phyloP scores from a whole-genome alignment of 164 flowering plant species.

The Vitis amurensis region DNA sequence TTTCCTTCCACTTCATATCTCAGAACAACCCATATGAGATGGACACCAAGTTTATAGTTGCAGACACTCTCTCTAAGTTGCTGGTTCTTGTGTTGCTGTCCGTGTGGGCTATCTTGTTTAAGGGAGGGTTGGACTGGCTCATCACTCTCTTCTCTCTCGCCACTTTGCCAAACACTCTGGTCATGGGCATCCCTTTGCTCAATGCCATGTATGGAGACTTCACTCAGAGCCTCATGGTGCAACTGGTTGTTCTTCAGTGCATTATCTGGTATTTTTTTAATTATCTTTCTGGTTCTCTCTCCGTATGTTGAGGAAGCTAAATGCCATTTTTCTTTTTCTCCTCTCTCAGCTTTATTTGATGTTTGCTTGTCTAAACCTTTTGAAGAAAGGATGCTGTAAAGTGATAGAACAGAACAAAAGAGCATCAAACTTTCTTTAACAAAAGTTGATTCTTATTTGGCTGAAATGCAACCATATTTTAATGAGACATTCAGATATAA shows the following conservation, averaged over 20 bases:
- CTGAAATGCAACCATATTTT: too few relatives aligned
- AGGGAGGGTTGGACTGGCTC: conserved; percentile 43
- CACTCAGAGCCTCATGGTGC: conserved; percentile 59
- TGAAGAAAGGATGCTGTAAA: too few relatives aligned
- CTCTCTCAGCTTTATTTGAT: too few relatives aligned
- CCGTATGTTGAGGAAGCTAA: too few relatives aligned
- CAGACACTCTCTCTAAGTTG: conserved; percentile 49
- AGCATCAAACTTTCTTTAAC: too few relatives aligned
- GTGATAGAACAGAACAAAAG: too few relatives aligned
- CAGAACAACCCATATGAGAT: conserved; percentile 58
- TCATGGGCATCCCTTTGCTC: conserved; percentile 67
- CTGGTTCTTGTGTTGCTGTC: conserved; percentile 39
- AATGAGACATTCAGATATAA: too few relatives aligned
- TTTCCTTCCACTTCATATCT: conserved; percentile 63
- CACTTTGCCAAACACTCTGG: conserved; percentile 57
- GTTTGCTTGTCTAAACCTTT: too few relatives aligned
- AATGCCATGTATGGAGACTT: conserved; percentile 56
- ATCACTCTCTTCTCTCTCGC: conserved; percentile 57
- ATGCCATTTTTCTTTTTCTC: too few relatives aligned
- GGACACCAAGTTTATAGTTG: conserved; percentile 52
- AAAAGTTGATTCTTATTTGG: too few relatives aligned
- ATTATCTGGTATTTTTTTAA: conserved; percentile 53
- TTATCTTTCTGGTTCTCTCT: not conserved
- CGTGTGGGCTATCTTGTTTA: conserved; percentile 29
- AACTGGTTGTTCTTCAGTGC: conserved; percentile 63